Evolutionary conservation across 805 yeast species (phyloP).

Genomic region (Metschnikowia cubensis): DNA sequence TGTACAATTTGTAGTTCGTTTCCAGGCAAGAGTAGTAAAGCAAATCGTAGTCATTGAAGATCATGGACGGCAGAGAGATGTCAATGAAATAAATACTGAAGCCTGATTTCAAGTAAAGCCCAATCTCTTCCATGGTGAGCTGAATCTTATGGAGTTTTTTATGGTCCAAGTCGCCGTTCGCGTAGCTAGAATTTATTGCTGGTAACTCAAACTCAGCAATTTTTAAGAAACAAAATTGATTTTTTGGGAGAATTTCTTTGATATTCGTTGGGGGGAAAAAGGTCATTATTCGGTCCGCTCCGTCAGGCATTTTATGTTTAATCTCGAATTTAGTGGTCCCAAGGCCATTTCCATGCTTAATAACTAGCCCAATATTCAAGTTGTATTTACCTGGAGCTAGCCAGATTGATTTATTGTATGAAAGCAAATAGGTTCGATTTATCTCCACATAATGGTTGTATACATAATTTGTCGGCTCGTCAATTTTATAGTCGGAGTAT

Average conservation of each 20-base stretch:
- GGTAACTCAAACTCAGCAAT: constrained; percentile 47
- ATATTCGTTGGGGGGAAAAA: constrained; percentile 57
- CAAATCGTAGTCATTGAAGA: constrained; percentile 42
- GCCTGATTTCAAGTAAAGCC: constrained; percentile 50
- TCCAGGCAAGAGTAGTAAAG: constrained; percentile 40
- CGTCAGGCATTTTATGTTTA: constrained; percentile 24
- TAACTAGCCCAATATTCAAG: constrained; percentile 47
- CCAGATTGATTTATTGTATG: constrained; percentile 43
- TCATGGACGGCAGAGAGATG: constrained; percentile 36
- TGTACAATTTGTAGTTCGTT: constrained; percentile 38
- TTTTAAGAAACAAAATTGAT: constrained; percentile 46
- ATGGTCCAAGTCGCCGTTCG: neutral
- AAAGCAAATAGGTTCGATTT: constrained; percentile 47
- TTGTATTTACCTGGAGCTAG: constrained; percentile 49
- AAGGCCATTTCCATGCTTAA: constrained; percentile 52
- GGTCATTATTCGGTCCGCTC: constrained; percentile 28
- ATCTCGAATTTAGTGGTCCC: constrained; percentile 57
- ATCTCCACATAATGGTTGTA: constrained; percentile 45
- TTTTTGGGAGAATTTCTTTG: constrained; percentile 53
- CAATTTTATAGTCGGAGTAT: constrained; percentile 38
- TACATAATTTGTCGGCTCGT: constrained; percentile 44
- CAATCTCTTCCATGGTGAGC: constrained; percentile 53
- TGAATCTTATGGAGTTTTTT: constrained; percentile 35
- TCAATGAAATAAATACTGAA: constrained; percentile 45
- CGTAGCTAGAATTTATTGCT: neutral